phyloP scores from a whole-genome alignment of 441 rosid genomes.

The Erysimum pusillum region DNA sequence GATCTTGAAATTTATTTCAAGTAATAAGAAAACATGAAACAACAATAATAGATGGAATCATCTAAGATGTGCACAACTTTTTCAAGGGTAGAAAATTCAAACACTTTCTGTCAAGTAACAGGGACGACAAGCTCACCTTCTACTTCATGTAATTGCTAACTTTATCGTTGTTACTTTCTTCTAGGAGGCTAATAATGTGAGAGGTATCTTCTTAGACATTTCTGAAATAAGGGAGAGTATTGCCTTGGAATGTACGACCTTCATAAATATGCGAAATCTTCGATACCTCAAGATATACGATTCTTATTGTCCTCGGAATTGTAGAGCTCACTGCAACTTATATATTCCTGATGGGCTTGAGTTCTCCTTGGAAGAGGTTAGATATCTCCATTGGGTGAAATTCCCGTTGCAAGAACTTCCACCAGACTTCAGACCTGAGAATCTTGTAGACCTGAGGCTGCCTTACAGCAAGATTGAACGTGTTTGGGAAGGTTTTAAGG shows the following conservation, averaged over 20 bases:
- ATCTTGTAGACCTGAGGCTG: conserved; percentile 27
- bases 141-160: neutral
- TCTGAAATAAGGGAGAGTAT: neutral
- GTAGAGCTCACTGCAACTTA: neutral
- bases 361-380: neutral
- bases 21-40: neutral
- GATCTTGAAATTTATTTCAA: neutral
- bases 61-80: neutral
- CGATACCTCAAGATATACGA: conserved; percentile 26
- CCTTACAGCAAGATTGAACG: conserved; percentile 31
- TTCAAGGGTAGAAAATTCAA: neutral
- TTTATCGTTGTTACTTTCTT: neutral
- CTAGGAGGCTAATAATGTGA: neutral
- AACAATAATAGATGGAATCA: neutral
- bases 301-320: conserved; percentile 23
- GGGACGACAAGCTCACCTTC: neutral
- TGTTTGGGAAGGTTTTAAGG: conserved; percentile 35
- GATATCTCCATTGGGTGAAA: conserved; percentile 30
- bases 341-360: conserved; percentile 5
- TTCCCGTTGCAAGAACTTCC: conserved; percentile 30
- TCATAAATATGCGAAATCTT: conserved; percentile 2
- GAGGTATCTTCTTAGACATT: conserved; percentile 34
- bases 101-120: neutral
- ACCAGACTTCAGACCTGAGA: neutral
- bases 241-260: neutral